Evolutionary conservation across 345 rosid species (phyloP).

Genomic region (Citropsis articulata): DNA sequence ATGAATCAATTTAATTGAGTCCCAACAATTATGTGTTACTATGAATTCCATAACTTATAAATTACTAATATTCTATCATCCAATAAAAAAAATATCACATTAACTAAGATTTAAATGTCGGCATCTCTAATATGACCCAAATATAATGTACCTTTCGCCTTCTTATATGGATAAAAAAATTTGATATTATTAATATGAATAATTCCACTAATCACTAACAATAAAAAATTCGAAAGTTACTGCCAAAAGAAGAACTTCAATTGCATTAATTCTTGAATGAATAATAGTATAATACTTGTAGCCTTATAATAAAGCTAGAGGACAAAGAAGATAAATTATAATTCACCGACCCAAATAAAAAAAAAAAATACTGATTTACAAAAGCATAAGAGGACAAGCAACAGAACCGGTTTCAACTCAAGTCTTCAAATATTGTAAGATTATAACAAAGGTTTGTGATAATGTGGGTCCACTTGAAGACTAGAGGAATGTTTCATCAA

Average conservation of each 20-base stretch:
- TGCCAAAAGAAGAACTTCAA: not conserved
- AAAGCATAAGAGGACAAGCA: constrained; percentile 23
- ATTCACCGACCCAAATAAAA: constrained; percentile 11
- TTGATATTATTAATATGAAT: not conserved
- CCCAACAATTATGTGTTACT: too few relatives aligned
- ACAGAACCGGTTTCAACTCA: constrained; percentile 9
- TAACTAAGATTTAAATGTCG: too few relatives aligned
- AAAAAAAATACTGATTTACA: not conserved
- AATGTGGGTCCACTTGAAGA: constrained; percentile 29
- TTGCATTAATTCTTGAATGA: not conserved
- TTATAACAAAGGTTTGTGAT: not conserved
- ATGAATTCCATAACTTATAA: too few relatives aligned
- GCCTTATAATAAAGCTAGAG: not conserved
- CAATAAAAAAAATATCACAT: not conserved
- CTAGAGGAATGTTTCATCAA: constrained; percentile 37
- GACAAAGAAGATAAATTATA: not conserved
- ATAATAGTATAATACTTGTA: constrained; percentile 6
- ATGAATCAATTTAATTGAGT: too few relatives aligned
- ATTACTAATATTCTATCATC: too few relatives aligned
- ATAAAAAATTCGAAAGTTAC: not conserved
- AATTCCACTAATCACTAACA: not conserved
- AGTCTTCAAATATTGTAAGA: constrained; percentile 19
- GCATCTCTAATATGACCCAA: too few relatives aligned
- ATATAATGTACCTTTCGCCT: too few relatives aligned
- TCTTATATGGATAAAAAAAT: too few relatives aligned